These are phyloP conservation scores for Nemania abortiva DNA, from an alignment of 2,329 filamentous ascomycete genomes.

Conservation along the genomic window DNA sequence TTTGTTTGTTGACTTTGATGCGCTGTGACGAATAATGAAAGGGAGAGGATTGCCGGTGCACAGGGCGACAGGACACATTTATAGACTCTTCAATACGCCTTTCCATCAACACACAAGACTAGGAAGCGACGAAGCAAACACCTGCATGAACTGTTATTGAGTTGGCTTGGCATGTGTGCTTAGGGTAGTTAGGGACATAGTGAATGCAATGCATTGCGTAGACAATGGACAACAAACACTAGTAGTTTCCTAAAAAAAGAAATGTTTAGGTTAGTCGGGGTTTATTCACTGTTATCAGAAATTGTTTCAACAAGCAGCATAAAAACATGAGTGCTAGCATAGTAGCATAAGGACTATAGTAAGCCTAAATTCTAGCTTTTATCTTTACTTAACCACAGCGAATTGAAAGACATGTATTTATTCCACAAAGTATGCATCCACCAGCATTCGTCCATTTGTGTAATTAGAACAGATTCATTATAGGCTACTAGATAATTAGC, in stretches of 20 bases:
- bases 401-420: no score
- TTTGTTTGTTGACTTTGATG: not conserved
- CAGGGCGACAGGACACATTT: not conserved
- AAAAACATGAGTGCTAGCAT: no score
- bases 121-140: slow-evolving; percentile 13
- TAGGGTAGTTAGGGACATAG: not conserved
- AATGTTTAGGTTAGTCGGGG: no score
- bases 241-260: not conserved
- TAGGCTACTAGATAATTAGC: no score
- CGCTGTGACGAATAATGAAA: not conserved
- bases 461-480: no score
- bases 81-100: not conserved
- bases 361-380: no score
- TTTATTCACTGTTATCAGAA: no score
- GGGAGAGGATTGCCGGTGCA: not conserved
- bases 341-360: no score
- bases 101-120: not conserved
- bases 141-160: not conserved
- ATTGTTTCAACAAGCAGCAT: no score
- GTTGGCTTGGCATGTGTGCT: not conserved
- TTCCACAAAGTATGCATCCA: no score
- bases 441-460: no score
- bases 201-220: not conserved
- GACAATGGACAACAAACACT: not conserved
- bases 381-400: no score